Evolutionary conservation across 352 stramenopile species (phyloP).

Genomic region (Blastocystis sp.): DNA sequence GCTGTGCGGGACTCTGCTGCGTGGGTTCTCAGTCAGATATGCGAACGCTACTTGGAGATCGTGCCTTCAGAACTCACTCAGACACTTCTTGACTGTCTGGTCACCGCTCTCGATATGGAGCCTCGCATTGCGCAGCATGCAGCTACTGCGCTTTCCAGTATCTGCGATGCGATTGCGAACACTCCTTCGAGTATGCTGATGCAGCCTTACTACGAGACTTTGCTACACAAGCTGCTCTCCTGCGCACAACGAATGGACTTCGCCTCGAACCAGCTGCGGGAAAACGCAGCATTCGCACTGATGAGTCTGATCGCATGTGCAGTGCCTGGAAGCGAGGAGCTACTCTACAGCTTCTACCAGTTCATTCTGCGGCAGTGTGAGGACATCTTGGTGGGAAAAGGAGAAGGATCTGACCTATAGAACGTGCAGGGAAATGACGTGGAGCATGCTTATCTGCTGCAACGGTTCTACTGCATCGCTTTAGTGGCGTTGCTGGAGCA

Average conservation of each 20-base stretch:
- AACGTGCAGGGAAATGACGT: neutral
- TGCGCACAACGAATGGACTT: neutral
- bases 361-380: neutral
- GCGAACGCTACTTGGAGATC: neutral
- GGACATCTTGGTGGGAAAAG: neutral
- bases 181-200: neutral
- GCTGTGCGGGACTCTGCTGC: conserved; percentile 37
- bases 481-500: conserved; percentile 14
- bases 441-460: neutral
- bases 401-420: neutral
- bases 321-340: neutral
- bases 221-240: conserved; percentile 20
- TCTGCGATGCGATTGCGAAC: neutral
- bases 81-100: neutral
- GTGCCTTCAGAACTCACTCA: neutral
- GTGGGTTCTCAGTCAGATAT: conserved; percentile 43
- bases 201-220: neutral
- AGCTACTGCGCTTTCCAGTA: neutral
- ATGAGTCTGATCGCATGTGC: conserved; percentile 38
- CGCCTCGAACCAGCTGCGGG: conserved; percentile 33
- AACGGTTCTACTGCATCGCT: conserved; percentile 54
- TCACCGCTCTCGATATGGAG: conserved; percentile 5
- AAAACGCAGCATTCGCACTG: conserved; percentile 31
- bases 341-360: neutral
- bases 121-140: conserved; percentile 5